phyloP scores from a whole-genome alignment of 176 grass and related monocot species.

The Panicum miliaceum region DNA sequence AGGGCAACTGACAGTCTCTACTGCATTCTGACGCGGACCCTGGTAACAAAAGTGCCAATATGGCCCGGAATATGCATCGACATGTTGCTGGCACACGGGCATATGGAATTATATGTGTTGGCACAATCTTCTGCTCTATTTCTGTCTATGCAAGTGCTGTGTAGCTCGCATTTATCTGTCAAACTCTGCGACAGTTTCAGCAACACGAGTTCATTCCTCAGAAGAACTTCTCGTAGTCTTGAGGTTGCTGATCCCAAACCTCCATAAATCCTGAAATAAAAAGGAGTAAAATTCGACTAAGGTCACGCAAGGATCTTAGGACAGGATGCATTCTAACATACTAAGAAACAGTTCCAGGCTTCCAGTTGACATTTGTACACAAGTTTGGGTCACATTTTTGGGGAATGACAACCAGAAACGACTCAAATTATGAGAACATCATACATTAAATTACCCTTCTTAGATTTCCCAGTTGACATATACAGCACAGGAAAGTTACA shows the following conservation, averaged over 20 bases:
- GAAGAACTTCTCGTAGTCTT: constrained; percentile 76
- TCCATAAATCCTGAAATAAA: constrained; percentile 72
- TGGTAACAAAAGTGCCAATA: neutral
- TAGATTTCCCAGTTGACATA: neutral
- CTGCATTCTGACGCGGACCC: neutral
- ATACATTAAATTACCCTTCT: neutral
- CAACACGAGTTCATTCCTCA: constrained; percentile 35
- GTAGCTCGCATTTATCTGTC: constrained; percentile 13
- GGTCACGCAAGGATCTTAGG: neutral
- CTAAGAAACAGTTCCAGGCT: neutral
- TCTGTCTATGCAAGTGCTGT: constrained; percentile 7
- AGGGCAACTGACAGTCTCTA: neutral
- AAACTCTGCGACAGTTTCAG: constrained; percentile 23
- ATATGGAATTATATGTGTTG: neutral
- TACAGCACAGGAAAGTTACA: neutral
- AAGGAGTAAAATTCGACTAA: constrained; percentile 7
- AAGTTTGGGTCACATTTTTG: neutral
- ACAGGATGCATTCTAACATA: constrained; percentile 2
- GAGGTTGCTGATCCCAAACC: constrained; percentile 69
- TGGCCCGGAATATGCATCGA: neutral
- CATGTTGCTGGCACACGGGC: neutral
- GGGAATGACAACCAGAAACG: neutral
- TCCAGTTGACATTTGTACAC: neutral
- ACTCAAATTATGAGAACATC: constrained; percentile 13
- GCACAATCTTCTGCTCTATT: constrained; percentile 34